A percentile compares a stretch with the other conserved stretches of the same genome.
Conservation (phyloP, 495 filamentous ascomycete genomes). For the Amorphotheca resinae region DNA sequence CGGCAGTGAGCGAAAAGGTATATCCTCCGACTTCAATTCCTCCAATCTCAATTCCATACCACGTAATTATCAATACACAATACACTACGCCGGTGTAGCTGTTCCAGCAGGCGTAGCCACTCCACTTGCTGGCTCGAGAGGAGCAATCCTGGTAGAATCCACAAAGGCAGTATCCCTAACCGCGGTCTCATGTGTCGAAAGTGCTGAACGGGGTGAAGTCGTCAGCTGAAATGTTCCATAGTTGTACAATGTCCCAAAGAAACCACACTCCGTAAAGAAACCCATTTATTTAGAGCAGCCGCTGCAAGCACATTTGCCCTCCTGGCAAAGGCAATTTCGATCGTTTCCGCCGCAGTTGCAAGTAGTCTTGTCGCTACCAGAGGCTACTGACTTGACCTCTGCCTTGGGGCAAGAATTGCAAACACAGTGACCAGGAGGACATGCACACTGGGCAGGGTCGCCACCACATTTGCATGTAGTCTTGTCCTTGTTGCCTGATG, state of each 20-base stretch:
- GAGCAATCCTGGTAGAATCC: conserved; percentile 16
- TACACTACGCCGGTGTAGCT: too few relatives aligned
- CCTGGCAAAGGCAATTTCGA: conserved; percentile 20
- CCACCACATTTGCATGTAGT: conserved; percentile 15
- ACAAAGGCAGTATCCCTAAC: conserved; percentile 11
- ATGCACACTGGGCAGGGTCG: conserved; percentile 21
- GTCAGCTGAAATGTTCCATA: too few relatives aligned
- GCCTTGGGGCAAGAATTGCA: conserved; percentile 24
- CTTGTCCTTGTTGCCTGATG: conserved; percentile 2
- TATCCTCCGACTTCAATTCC: too few relatives aligned
- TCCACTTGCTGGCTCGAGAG: conserved; percentile 17
- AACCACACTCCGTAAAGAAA: too few relatives aligned
- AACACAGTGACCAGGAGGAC: conserved; percentile 27
- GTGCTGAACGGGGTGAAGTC: too few relatives aligned
- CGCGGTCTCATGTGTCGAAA: conserved; percentile 14
- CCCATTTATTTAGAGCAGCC: conserved; percentile 23
- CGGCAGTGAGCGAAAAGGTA: too few relatives aligned
- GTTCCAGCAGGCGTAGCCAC: too few relatives aligned
- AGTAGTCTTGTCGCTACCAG: conserved; percentile 21
- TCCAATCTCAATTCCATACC: too few relatives aligned
- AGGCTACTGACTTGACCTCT: conserved; percentile 11
- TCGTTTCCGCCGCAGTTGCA: conserved; percentile 21
- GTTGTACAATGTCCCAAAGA: too few relatives aligned
- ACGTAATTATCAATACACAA: too few relatives aligned
- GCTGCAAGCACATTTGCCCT: conserved; percentile 25